These are phyloP conservation scores for Syzygium oleosum DNA, from an alignment of 345 rosid genomes.

Conservation along the genomic window DNA sequence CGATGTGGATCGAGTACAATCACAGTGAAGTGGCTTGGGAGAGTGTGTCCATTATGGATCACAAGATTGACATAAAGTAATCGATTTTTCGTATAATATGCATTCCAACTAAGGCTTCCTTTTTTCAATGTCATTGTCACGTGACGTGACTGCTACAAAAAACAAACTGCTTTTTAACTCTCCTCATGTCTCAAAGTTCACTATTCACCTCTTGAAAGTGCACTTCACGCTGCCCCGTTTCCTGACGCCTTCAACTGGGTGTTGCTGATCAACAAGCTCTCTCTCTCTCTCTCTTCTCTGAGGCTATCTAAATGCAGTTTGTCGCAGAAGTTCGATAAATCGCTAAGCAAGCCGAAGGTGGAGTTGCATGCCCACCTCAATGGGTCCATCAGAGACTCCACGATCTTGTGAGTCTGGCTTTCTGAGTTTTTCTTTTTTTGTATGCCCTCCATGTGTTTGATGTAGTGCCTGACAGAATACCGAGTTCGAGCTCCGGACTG, in stretches of 20 bases:
- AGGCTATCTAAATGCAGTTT: not conserved
- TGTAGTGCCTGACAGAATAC: not conserved
- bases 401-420: slow-evolving; percentile 52
- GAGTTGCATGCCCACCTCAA: slow-evolving; percentile 99
- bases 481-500: not conserved
- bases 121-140: too few relatives aligned
- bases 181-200: not conserved
- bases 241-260: not conserved
- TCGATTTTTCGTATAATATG: not conserved
- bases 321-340: not conserved
- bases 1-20: too few relatives aligned
- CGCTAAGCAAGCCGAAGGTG: slow-evolving; percentile 42
- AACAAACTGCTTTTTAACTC: not conserved
- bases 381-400: slow-evolving; percentile 86
- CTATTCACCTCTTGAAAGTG: not conserved
- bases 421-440: not conserved
- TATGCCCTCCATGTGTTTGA: not conserved
- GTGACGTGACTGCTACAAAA: not conserved
- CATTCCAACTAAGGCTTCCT: too few relatives aligned
- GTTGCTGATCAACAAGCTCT: not conserved
- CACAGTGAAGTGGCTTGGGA: not conserved
- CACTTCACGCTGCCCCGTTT: not conserved
- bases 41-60: not conserved
- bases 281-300: not conserved
- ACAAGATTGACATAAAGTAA: not conserved